Evolutionary conservation across 1,284 basidiomycete species (phyloP), one percentile per base, ranked within the genome.

Genomic region (Malassezia brasiliensis): DNA sequence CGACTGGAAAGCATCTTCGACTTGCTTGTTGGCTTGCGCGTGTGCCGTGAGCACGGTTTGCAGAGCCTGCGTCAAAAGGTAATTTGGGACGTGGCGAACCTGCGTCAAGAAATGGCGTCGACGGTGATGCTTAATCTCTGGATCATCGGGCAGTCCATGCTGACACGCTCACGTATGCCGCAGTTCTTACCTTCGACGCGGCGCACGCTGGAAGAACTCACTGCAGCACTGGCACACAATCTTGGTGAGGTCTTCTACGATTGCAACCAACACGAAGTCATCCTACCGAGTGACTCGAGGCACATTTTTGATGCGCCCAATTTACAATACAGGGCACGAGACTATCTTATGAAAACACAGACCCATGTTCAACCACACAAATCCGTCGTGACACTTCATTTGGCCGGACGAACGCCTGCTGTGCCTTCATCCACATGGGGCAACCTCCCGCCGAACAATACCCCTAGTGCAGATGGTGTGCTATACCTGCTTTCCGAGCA

Each of bases 101-200:
- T 78, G 8, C 69, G 79, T 2, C 74, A 76, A 31, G 78, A 78
- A 53, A 51, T 79, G 10, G 77, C 79, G 31, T 68, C 76, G 0
- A 64, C 77, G 1, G 65, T 79, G n/a, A 64, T 78, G 15, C 64
- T 79, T 41, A 76, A 72, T 31, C 60, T 80, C 2, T 80, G 77
- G 75, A 75, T 77, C 0, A 67, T 73, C 19, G 73, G 70, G 0
- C 78, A 79, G 51, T 74, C 77, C 0, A 74, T 79, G 60, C 67
- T 75, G 19, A 78, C 77, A 0, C 68, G 76, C 12, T 64, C 69
- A 15, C 76, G 78, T 1, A 62, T 80, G 7, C 79, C 79, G 1
- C 79, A 79, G 51, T 78, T 76, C 47, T 63, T 79, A 0, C 78
- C 79, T 4, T 75, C 74, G 0, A 75, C 78, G 0, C 68, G 76